Conservation (phyloP, 2,329 filamentous ascomycete species). For the Beauveria varroae region DNA sequence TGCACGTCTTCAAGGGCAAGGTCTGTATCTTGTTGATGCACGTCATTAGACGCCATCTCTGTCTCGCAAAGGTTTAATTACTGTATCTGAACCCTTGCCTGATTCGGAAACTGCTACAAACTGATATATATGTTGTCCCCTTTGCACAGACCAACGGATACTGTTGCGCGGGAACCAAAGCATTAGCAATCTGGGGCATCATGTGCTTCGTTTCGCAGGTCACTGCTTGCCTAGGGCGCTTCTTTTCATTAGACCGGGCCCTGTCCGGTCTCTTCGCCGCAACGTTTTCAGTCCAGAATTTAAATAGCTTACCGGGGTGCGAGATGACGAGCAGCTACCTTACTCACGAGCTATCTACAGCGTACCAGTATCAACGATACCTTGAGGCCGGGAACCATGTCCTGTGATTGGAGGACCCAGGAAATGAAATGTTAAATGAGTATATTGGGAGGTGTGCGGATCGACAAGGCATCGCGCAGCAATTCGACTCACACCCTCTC, state of each 20-base stretch:
- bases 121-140: background rate
- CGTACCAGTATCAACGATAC: background rate
- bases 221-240: background rate
- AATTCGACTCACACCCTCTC: background rate
- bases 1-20: background rate
- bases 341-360: background rate
- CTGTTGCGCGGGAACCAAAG: background rate
- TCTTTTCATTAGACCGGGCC: background rate
- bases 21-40: background rate
- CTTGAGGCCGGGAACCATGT: background rate
- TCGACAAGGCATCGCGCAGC: background rate
- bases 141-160: slow-evolving; percentile 1
- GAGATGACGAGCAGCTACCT: slow-evolving; percentile 9
- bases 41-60: slow-evolving; percentile 1
- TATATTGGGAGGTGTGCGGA: background rate
- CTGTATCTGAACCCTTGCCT: background rate
- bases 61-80: slow-evolving; percentile 1
- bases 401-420: slow-evolving; percentile 2
- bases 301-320: background rate
- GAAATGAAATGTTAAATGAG: slow-evolving; percentile 10
- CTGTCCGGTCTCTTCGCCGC: background rate
- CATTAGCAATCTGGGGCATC: background rate
- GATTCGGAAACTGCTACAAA: background rate
- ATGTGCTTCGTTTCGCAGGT: background rate
- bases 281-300: background rate